Conservation (phyloP, 495 filamentous ascomycete genomes). For the Oleoguttula mirabilis region DNA sequence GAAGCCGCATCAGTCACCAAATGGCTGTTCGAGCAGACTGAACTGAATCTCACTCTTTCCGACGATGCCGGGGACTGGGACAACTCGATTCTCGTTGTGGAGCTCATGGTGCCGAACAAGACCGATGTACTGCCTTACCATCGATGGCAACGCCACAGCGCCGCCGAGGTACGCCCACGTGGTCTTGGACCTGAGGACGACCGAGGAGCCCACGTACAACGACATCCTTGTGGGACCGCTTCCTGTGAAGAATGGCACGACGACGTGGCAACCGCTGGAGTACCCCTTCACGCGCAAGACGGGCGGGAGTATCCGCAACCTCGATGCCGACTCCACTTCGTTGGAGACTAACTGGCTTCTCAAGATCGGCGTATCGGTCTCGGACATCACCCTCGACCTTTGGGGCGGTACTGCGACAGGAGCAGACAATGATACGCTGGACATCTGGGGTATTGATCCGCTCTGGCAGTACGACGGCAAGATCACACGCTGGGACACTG, state of each 20-base stretch:
- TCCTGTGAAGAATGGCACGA: conserved; percentile 32
- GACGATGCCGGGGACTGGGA: conserved; percentile 13
- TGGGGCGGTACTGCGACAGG: conserved; percentile 27
- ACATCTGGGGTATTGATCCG: conserved; percentile 33
- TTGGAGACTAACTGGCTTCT: conserved; percentile 23
- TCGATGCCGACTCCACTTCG: conserved; percentile 27
- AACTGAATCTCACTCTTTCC: conserved; percentile 10
- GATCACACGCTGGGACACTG: no score
- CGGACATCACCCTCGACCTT: conserved; percentile 29
- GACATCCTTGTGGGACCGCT: conserved; percentile 38
- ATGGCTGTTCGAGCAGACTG: conserved; percentile 7
- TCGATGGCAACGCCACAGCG: conserved; percentile 28
- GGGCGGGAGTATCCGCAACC: conserved; percentile 28
- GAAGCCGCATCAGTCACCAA: conserved; percentile 8
- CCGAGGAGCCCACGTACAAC: conserved; percentile 31
- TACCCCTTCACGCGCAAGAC: conserved; percentile 32
- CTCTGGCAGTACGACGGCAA: no score
- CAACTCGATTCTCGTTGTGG: conserved; percentile 27
- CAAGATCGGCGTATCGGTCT: conserved; percentile 23
- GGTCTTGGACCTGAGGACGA: conserved; percentile 32
- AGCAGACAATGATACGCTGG: conserved; percentile 29
- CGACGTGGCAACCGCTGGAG: conserved; percentile 29
- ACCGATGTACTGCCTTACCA: conserved; percentile 35
- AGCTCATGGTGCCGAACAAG: conserved; percentile 42
- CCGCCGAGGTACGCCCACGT: conserved; percentile 39